These are phyloP conservation scores for Leccinellum luteum DNA, from an alignment of 768 basidiomycete species.

Conservation along the genomic window DNA sequence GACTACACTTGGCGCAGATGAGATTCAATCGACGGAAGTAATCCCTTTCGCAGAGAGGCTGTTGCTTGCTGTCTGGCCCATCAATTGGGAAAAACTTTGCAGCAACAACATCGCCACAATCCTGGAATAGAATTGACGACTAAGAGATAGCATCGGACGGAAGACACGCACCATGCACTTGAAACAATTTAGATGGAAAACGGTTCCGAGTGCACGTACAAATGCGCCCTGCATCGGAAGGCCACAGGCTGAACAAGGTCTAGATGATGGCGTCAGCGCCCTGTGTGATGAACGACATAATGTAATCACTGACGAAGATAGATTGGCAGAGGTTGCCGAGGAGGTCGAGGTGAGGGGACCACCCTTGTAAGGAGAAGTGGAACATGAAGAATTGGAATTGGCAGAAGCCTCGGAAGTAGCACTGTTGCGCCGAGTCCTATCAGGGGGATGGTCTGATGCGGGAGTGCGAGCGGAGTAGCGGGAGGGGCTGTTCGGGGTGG, in stretches of 20 bases:
- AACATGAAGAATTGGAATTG: constrained; percentile 53
- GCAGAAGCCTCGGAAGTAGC: constrained; percentile 50
- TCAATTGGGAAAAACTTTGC: constrained; percentile 99
- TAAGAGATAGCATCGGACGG: background rate
- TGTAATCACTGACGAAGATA: constrained; percentile 52
- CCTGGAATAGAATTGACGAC: constrained; percentile 46
- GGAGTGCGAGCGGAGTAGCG: constrained; percentile 47
- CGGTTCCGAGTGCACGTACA: constrained; percentile 89
- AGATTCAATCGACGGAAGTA: constrained; percentile 95
- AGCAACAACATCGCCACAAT: constrained; percentile 94
- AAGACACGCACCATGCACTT: constrained; percentile 80
- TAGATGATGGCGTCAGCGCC: constrained; percentile 23
- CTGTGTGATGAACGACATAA: constrained; percentile 9
- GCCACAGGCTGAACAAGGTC: constrained; percentile 74
- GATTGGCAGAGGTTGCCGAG: constrained; percentile 49
- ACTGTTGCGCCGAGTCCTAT: constrained; percentile 46
- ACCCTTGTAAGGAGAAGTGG: constrained; percentile 37
- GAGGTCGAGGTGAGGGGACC: constrained; percentile 53
- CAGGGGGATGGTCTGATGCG: constrained; percentile 53
- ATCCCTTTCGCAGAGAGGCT: constrained; percentile 96
- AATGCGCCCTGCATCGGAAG: constrained; percentile 92
- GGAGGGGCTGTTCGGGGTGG: constrained; percentile 50
- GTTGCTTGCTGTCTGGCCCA: constrained; percentile 81
- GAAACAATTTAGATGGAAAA: constrained; percentile 98
- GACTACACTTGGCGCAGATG: constrained; percentile 94